phyloP scores from a whole-genome alignment of 1,284 basidiomycete genomes.

The Irpex lacteus region DNA sequence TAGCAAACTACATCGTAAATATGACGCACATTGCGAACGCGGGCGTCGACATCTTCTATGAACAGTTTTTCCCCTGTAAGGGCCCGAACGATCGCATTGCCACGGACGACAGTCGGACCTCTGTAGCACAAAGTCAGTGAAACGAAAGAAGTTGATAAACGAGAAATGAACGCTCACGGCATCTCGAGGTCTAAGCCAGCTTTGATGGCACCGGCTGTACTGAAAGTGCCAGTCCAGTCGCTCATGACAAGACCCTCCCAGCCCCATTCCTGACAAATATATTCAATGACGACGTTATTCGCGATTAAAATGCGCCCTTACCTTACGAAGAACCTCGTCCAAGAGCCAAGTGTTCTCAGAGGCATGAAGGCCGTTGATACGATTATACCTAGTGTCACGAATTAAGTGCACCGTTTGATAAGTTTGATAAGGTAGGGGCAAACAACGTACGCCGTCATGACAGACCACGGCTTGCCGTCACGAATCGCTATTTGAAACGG shows the following conservation, averaged over 20 bases:
- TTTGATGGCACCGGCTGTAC: conserved; percentile 57
- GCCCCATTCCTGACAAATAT: conserved; percentile 54
- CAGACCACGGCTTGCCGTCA: conserved; percentile 60
- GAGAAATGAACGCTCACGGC: conserved; percentile 42
- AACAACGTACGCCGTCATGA: conserved; percentile 59
- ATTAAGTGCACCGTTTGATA: background rate
- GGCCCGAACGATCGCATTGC: conserved; percentile 40
- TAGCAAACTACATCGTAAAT: conserved; percentile 39
- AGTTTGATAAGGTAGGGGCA: background rate
- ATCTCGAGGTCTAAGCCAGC: conserved; percentile 78
- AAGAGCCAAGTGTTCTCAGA: conserved; percentile 62
- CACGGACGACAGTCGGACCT: conserved; percentile 45
- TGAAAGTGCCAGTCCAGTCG: conserved; percentile 74
- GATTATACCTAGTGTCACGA: conserved; percentile 41
- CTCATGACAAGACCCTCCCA: conserved; percentile 71
- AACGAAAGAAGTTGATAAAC: conserved; percentile 25
- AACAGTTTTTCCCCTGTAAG: conserved; percentile 40
- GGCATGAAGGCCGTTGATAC: conserved; percentile 63
- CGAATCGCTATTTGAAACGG: conserved; percentile 74
- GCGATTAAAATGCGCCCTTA: background rate
- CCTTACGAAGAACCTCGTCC: conserved; percentile 55
- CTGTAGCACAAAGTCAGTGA: conserved; percentile 50
- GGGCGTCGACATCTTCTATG: conserved; percentile 55
- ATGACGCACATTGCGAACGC: conserved; percentile 59
- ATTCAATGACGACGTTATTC: background rate